Base-by-base conservation (phyloP, 495 filamentous ascomycete genomes). In the Parathielavia hyrcaniae region DNA sequence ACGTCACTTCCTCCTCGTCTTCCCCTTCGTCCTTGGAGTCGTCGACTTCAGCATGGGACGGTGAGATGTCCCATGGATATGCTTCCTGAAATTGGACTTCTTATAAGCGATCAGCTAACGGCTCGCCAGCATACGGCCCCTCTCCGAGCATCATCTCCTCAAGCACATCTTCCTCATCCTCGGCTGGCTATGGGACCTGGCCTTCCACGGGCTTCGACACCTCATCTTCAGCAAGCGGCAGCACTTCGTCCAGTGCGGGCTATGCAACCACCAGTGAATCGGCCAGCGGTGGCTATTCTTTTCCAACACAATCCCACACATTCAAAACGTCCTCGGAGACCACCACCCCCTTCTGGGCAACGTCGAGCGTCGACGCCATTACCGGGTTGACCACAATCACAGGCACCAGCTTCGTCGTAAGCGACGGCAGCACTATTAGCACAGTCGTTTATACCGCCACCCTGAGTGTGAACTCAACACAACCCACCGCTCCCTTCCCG, bases 321-420 rank as follows among this genome's bases (percentile, higher is more conserved):
- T n/a, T 38, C 34, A 17, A 30, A 14, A 43, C 2, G 13, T 44
- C 51, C n/a, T 19, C 51, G 1, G 19, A 56, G 11, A 16, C 32
- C 19, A 56, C 32, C 54, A 49, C 23, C 30, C 22, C 54, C 4
- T 16, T 32, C 16, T 40, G 34, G 16, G 54, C 41, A 41, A 55
- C 53, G 11, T 46, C 53, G 14, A 46, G 41, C 13, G 41, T 55
- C 16, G 53, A 55, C n/a, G 45, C 46, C 54, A 22, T 57, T 14
- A 57, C 45, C 12, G 54, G 38, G 9, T 22, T 32, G 26, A 30
- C 26, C 26, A 30, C 26, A 30, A 30, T 2, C 10, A 22, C 35
- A 36, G 46, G 12, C 12, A 55, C 26, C 10, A 55, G 26, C 22
- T 46, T 6, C 30, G 23, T 38, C 1, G 26, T 46, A 12, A 46